Conservation (phyloP, 2,329 filamentous ascomycete genomes). For the Cladophialophora yegresii region DNA sequence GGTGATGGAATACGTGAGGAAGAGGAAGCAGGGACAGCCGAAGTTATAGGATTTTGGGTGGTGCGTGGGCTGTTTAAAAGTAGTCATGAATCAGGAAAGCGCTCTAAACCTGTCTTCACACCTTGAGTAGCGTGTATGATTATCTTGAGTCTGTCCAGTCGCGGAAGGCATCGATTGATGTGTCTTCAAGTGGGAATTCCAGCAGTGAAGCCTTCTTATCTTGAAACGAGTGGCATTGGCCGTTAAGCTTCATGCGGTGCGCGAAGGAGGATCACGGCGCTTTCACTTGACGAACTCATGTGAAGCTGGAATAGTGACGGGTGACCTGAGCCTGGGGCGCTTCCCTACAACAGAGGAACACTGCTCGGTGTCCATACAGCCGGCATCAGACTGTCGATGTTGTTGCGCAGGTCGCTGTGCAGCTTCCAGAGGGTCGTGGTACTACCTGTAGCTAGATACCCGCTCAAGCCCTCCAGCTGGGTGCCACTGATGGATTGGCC, state of each 20-base stretch:
- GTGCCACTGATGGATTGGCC: neutral
- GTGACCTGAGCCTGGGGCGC: neutral
- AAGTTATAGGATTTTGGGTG: slow-evolving; percentile 1
- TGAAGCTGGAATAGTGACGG: neutral
- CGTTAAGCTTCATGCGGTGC: neutral
- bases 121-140: neutral
- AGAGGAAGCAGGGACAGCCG: slow-evolving; percentile 20
- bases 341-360: neutral
- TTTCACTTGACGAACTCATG: neutral
- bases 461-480: neutral
- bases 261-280: neutral
- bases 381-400: neutral
- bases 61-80: neutral
- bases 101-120: neutral
- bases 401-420: neutral
- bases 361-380: neutral
- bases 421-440: neutral
- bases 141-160: neutral
- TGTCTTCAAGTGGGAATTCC: neutral
- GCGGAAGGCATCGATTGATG: neutral
- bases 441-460: neutral
- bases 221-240: neutral
- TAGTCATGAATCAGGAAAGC: neutral
- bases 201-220: neutral
- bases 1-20: slow-evolving; percentile 42